Percentiles rank a stretch among this genome's conserved stretches.
Conservation (phyloP, 108 stramenopile species). For the Schizochytrium sp. region DNA sequence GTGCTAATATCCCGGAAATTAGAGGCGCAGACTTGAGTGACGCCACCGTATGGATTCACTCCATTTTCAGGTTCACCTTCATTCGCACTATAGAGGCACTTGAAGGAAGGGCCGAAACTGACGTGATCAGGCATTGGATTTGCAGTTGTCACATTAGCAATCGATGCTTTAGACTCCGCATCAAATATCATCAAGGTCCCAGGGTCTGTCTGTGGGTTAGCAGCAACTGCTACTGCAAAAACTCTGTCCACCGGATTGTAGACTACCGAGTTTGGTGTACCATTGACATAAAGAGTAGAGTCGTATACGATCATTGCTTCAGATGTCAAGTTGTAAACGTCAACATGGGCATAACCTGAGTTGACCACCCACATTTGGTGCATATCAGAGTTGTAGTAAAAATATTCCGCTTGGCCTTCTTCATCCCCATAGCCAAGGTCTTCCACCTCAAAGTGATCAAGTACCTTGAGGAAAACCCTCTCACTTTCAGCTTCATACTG, state of each 20-base stretch:
- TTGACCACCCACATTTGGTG: neutral
- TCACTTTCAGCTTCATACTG: neutral
- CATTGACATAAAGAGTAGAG: neutral
- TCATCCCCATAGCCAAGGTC: neutral
- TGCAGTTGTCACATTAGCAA: slow-evolving; percentile 34
- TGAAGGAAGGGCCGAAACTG: neutral
- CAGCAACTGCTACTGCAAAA: slow-evolving; percentile 50
- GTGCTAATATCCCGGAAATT: neutral
- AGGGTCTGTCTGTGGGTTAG: neutral
- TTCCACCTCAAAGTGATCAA: neutral
- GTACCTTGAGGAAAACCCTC: neutral
- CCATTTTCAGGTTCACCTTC: slow-evolving; percentile 5
- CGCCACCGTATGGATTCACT: slow-evolving; percentile 46
- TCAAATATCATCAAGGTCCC: slow-evolving; percentile 5
- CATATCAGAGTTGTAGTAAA: neutral
- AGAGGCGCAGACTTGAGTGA: slow-evolving; percentile 26
- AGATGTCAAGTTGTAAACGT: neutral
- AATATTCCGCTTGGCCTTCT: slow-evolving; percentile 26
- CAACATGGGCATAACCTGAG: neutral
- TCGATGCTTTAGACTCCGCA: neutral
- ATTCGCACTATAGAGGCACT: slow-evolving; percentile 43
- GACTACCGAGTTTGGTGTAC: slow-evolving; percentile 44
- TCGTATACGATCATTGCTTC: neutral
- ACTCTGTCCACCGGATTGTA: slow-evolving; percentile 41
- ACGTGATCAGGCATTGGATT: slow-evolving; percentile 51